These are phyloP conservation scores for Coriolopsis trogii DNA, from an alignment of 1,284 basidiomycete genomes.

Conservation along the genomic window DNA sequence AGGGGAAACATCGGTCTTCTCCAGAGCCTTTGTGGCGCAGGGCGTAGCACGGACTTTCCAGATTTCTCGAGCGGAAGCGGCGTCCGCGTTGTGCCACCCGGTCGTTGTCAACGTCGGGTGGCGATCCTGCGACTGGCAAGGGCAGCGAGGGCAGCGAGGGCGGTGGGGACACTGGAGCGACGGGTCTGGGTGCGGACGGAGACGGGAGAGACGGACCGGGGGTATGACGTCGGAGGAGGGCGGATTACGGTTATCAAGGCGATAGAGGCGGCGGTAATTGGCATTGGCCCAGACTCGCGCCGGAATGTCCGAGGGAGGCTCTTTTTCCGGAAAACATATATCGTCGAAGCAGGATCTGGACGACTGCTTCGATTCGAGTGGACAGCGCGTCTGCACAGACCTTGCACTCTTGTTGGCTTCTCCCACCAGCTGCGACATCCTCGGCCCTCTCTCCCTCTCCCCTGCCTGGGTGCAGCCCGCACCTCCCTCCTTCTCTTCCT, in stretches of 20 bases:
- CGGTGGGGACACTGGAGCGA: background rate
- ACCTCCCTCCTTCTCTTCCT: slow-evolving; percentile 12
- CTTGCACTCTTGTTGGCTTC: no score
- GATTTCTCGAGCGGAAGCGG: background rate
- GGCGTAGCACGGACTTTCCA: background rate
- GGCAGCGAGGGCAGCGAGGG: background rate
- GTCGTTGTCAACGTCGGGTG: slow-evolving; percentile 1
- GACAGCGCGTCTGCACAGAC: no score
- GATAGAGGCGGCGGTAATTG: no score
- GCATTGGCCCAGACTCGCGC: no score
- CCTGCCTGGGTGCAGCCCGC: background rate
- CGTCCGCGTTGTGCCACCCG: background rate
- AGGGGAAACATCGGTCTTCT: slow-evolving; percentile 22
- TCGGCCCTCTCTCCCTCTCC: background rate
- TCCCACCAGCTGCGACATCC: background rate
- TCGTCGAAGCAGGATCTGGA: slow-evolving; percentile 7
- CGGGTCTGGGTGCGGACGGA: background rate
- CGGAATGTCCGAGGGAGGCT: slow-evolving; percentile 9
- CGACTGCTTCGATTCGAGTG: background rate
- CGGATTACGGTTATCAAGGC: slow-evolving; percentile 7
- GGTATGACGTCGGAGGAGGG: slow-evolving; percentile 16
- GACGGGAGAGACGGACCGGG: slow-evolving; percentile 17
- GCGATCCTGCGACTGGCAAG: background rate
- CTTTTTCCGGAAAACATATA: slow-evolving; percentile 19
- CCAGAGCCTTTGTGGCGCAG: slow-evolving; percentile 20